Base-by-base conservation (phyloP, 1,284 basidiomycete genomes). In the Fomitopsis pinicola region DNA sequence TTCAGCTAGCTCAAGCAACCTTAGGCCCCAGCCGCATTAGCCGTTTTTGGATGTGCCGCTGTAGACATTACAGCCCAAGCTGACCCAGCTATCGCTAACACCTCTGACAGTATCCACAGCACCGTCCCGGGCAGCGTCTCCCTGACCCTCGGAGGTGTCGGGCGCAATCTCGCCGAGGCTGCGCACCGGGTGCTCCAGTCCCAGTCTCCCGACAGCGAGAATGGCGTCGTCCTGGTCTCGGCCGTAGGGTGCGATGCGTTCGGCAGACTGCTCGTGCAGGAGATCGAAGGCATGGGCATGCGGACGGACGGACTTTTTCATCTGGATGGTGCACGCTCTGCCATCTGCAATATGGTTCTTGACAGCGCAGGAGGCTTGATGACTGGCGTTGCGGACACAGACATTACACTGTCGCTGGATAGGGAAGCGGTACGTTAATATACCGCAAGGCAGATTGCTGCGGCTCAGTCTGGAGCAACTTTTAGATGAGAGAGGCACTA, bases 311-410 rank as follows among this genome's bases (percentile, higher is more conserved):
- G 95, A 0, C 76, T 98, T 14, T 68, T 91, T 1, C 62, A 62
- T 8, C 65, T 71, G 30, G 69, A 70, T 5, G 71, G 76, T 7
- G 70, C 73, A 17, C 76, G 82, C 59, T 92, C 91, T 19, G 87
- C 95, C 0, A 88, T 92, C 7, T 97, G 95, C 76, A 94, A 89
- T 66, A 86, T 98, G 77, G 77, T 95, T 42, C 77, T 99, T 48
- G 89, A 95, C 69, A 75, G 75, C 26, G 72, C 78, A 10, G 95
- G 95, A 0, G 83, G 86, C 59, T 80, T 99, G 10, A 78, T 89
- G 2, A 85, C 84, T 19, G 97, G 97, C 6, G 86, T 98, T 5
- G 94, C 96, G 5, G 96, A 98, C 73, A 98, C 98, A 92, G 83
- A 80, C 44, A 88, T 95, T 45, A 84, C 87, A 8, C 77, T 85